These are phyloP conservation scores for Tylopilus vinaceipallidus DNA, from an alignment of 768 basidiomycete genomes.

Conservation along the genomic window DNA sequence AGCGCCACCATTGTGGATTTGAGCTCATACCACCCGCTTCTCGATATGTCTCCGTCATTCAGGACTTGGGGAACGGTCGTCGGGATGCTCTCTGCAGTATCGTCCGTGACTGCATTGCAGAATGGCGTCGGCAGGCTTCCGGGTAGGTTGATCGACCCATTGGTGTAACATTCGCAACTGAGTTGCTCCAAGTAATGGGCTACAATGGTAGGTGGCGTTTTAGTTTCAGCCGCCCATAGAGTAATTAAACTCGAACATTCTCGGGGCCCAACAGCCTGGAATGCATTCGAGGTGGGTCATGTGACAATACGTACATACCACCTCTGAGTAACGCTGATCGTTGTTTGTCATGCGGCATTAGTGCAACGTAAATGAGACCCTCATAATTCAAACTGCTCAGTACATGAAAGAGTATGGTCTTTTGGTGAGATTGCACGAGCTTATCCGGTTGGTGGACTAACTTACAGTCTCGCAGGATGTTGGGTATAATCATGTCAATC, in stretches of 20 bases:
- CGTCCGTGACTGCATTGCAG: slow-evolving; percentile 17
- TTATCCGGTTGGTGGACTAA: neutral
- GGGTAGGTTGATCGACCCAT: slow-evolving; percentile 14
- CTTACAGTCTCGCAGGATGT: slow-evolving; percentile 38
- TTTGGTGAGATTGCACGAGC: slow-evolving; percentile 30
- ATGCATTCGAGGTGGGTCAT: slow-evolving; percentile 54
- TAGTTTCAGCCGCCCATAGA: neutral
- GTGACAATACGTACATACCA: neutral
- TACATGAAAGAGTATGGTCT: slow-evolving; percentile 54
- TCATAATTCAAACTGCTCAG: slow-evolving; percentile 48
- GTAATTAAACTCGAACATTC: slow-evolving; percentile 2
- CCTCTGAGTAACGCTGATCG: neutral
- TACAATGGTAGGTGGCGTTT: slow-evolving; percentile 26
- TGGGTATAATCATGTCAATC: slow-evolving; percentile 57
- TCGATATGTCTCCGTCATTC: slow-evolving; percentile 12
- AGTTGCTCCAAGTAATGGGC: slow-evolving; percentile 27
- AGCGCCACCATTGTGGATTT: too few relatives aligned
- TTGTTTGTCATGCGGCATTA: slow-evolving; percentile 19
- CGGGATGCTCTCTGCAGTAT: slow-evolving; percentile 13
- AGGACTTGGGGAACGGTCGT: slow-evolving; percentile 2
- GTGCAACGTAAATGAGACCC: slow-evolving; percentile 57
- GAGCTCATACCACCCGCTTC: neutral
- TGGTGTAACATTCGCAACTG: neutral
- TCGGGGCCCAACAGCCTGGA: slow-evolving; percentile 49
- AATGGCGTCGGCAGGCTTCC: slow-evolving; percentile 34